These are phyloP conservation scores for Begonia loranthoides DNA, from an alignment of 306 rosid species.

Conservation along the genomic window DNA sequence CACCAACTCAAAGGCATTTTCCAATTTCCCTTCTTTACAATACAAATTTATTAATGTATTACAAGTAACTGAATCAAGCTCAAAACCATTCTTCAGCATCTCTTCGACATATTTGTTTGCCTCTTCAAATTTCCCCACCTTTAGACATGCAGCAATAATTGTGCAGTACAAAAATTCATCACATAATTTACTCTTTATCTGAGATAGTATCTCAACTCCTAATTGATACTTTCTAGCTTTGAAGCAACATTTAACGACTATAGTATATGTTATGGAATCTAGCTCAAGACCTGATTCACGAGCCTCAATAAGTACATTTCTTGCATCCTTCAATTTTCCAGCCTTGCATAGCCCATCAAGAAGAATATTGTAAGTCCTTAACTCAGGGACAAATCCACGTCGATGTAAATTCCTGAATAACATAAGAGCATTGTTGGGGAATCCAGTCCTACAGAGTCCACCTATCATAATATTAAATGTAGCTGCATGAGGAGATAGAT, in stretches of 20 bases:
- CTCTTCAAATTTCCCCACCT: constrained; percentile 45
- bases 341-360: constrained; percentile 66
- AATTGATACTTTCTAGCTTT: constrained; percentile 24
- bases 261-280: constrained; percentile 49
- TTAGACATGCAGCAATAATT: constrained; percentile 42
- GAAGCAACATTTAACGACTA: constrained; percentile 60
- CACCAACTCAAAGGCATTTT: constrained; percentile 43
- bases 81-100: constrained; percentile 38
- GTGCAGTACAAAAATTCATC: constrained; percentile 79
- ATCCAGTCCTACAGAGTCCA: constrained; percentile 56
- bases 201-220: constrained; percentile 50
- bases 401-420: constrained; percentile 47
- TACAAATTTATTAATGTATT: constrained; percentile 46
- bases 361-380: constrained; percentile 53
- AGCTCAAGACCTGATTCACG: constrained; percentile 39
- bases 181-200: constrained; percentile 51
- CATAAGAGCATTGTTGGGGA: constrained; percentile 37
- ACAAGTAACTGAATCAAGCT: constrained; percentile 46
- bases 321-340: constrained; percentile 28
- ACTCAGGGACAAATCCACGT: constrained; percentile 46
- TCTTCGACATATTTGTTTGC: constrained; percentile 31
- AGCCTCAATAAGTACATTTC: constrained; percentile 36
- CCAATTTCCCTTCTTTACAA: constrained; percentile 52
- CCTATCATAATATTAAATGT: constrained; percentile 56
- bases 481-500: constrained; percentile 22